These are phyloP conservation scores for Metschnikowia borealis DNA, from an alignment of 805 yeast species.

Conservation along the genomic window DNA sequence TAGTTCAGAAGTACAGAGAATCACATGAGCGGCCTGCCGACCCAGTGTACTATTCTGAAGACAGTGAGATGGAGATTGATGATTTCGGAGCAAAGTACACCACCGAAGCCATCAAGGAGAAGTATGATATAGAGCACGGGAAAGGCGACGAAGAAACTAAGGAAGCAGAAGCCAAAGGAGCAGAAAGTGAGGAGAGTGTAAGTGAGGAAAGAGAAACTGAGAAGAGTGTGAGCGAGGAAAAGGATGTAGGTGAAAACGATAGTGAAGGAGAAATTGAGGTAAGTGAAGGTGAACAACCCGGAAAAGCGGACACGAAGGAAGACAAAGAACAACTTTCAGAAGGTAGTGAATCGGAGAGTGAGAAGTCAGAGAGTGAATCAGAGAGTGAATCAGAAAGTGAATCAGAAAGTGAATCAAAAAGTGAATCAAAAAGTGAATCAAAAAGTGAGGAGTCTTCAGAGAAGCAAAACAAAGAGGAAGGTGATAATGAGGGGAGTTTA, in stretches of 20 bases:
- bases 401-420: not conserved
- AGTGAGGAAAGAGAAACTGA: not conserved
- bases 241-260: not conserved
- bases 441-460: not conserved
- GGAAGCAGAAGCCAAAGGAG: not conserved
- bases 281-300: not conserved
- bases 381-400: not conserved
- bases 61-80: conserved; percentile 36
- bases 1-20: conserved; percentile 17
- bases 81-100: conserved; percentile 21
- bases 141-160: conserved; percentile 3
- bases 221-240: not conserved
- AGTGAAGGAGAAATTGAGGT: not conserved
- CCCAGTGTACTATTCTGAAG: conserved; percentile 35
- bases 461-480: not conserved
- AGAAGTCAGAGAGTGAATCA: not conserved
- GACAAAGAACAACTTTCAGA: not conserved
- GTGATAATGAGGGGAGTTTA: no score
- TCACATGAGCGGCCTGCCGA: conserved; percentile 23
- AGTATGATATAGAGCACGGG: conserved; percentile 26
- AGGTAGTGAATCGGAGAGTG: no score
- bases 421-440: not conserved
- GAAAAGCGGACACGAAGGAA: not conserved
- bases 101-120: conserved; percentile 26
- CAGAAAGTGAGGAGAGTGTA: no score